Percentiles rank a stretch among this genome's conserved stretches.
Conservation (phyloP, 163 green algal species). For the Volvox carteri region DNA sequence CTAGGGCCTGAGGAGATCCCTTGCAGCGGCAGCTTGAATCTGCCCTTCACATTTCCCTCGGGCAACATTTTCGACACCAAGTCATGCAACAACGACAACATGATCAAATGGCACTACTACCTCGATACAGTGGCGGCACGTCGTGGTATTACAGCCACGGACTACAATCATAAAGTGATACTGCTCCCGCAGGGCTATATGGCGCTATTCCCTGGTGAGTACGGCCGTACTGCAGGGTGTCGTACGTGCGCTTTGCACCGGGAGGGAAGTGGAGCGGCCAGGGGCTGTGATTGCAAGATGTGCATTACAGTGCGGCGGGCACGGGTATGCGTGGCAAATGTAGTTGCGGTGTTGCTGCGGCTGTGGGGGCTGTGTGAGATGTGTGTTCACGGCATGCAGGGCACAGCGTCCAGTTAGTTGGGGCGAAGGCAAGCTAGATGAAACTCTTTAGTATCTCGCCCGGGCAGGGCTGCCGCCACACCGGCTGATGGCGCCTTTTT, state of each 20-base stretch:
- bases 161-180: constrained; percentile 38
- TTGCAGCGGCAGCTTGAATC: background rate
- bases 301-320: background rate
- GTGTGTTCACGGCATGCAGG: no score
- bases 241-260: background rate
- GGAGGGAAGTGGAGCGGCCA: background rate
- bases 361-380: background rate
- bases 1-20: constrained; percentile 2
- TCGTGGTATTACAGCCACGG: background rate
- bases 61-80: background rate
- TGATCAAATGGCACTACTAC: constrained; percentile 47
- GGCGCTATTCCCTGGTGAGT: background rate
- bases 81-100: constrained; percentile 31
- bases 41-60: background rate
- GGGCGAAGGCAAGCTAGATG: no score
- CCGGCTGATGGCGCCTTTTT: no score
- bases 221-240: background rate
- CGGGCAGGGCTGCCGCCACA: no score
- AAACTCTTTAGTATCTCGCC: no score
- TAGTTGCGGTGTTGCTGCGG: background rate
- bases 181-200: constrained; percentile 12
- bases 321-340: background rate
- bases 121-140: background rate
- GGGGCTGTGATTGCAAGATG: background rate
- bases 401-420: no score